Evolutionary conservation across 352 stramenopile species (phyloP), one percentile per base, ranked within the genome.

Genomic region (Peronosclerospora sorghi): DNA sequence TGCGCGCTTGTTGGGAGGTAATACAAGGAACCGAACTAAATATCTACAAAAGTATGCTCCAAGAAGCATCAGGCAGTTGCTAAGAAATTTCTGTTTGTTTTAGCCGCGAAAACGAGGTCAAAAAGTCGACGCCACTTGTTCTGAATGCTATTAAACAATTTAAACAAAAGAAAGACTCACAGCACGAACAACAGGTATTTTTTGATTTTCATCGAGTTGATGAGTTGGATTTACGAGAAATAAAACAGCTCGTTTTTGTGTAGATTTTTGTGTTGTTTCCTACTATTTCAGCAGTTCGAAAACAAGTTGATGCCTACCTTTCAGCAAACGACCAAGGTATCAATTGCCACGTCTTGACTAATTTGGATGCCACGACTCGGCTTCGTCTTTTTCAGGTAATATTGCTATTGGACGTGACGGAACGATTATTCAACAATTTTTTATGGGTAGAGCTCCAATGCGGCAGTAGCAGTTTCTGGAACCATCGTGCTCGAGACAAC

Each of bases 1-100:
- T 83, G 69, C 35, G 73, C 70, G 2, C 61, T 87, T 13, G 63
- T 83, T 32, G 75, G 75, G 40, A 86, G 74, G 74, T 83, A 49
- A 15, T 41, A 10, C 9, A 10, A n/a, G 13, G 14, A 2, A 14
- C 7, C n/a, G n/a, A n/a, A n/a, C n/a, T n/a, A n/a, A n/a, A n/a
- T n/a, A n/a, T n/a, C n/a, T n/a, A n/a, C n/a, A n/a, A n/a, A n/a
- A n/a, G n/a, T n/a, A n/a, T n/a, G n/a, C n/a, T n/a, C n/a, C n/a
- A n/a, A n/a, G n/a, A n/a, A n/a, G n/a, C n/a, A n/a, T n/a, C 0
- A 17, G 21, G 21, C 21, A 26, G 21, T 21, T 32, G 8, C 20
- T 54, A 18, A 45, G 9, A 1, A 29, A 35, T 32, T 47, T 12
- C 26, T 43, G 20, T 13, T 34, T 37, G 14, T 0, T 57, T 9